Evolutionary conservation across 1,284 basidiomycete species (phyloP).

Genomic region (Heimioporus retisporus): DNA sequence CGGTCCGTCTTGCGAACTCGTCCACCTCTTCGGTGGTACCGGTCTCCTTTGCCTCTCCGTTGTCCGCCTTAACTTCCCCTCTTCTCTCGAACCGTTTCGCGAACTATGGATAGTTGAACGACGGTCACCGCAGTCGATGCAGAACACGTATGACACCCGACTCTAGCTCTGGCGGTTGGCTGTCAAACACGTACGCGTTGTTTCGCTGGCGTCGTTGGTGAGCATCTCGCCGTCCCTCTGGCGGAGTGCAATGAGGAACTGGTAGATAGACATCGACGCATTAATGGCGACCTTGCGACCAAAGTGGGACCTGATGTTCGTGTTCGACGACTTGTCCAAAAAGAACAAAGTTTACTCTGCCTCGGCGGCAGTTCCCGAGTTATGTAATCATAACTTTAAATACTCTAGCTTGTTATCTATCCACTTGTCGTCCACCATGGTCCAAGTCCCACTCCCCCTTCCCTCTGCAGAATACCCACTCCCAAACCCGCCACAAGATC

Average conservation of each 20-base stretch:
- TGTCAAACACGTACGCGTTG: slow-evolving; percentile 99
- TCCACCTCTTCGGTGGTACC: slow-evolving; percentile 94
- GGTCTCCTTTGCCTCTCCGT: slow-evolving; percentile 96
- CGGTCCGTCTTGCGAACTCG: slow-evolving; percentile 90
- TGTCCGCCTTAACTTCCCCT: slow-evolving; percentile 94
- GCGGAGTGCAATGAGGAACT: slow-evolving; percentile 98
- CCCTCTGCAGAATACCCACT: too few species aligned
- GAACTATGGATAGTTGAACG: slow-evolving; percentile 61
- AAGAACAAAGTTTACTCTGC: too few species aligned
- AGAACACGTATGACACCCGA: slow-evolving; percentile 86
- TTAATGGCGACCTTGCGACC: slow-evolving; percentile 99
- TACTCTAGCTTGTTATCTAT: too few species aligned
- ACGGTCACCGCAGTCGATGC: background rate
- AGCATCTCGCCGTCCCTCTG: slow-evolving; percentile 98
- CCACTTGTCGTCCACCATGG: too few species aligned
- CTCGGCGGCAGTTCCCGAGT: too few species aligned
- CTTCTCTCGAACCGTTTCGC: slow-evolving; percentile 93
- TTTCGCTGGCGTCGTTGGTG: slow-evolving; percentile 97
- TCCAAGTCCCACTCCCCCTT: too few species aligned
- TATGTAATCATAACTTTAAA: too few species aligned
- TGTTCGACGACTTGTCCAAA: too few species aligned
- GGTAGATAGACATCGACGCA: slow-evolving; percentile 96
- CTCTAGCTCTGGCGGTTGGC: slow-evolving; percentile 98
- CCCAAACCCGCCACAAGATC: too few species aligned
- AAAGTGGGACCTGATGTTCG: slow-evolving; percentile 97